Percentiles rank a stretch among this genome's conserved stretches.
These are phyloP conservation scores for Periconia sp. DNA, from an alignment of 2,329 filamentous ascomycete species.

Conservation along the genomic window DNA sequence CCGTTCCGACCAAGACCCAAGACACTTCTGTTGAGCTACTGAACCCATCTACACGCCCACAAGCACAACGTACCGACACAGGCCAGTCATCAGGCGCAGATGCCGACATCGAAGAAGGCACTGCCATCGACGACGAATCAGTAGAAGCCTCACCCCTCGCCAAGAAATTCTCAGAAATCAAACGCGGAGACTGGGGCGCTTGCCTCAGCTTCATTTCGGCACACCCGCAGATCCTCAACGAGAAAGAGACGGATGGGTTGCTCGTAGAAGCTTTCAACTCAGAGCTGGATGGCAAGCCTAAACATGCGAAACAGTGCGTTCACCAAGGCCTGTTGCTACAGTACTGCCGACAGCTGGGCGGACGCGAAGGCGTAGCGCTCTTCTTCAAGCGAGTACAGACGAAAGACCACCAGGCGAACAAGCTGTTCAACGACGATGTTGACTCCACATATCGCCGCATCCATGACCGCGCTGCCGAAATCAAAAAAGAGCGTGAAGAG, in stretches of 20 bases:
- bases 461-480: constrained; percentile 74
- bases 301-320: constrained; percentile 83
- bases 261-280: constrained; percentile 91
- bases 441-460: constrained; percentile 86
- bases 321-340: constrained; percentile 92
- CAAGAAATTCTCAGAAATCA: constrained; percentile 83
- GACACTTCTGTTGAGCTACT: constrained; percentile 68
- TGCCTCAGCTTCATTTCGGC: constrained; percentile 78
- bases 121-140: constrained; percentile 66
- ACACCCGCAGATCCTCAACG: constrained; percentile 78
- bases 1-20: constrained; percentile 17
- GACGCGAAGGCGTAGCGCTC: constrained; percentile 82
- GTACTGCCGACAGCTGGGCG: constrained; percentile 91
- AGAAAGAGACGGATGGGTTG: constrained; percentile 88
- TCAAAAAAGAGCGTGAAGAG: constrained; percentile 63
- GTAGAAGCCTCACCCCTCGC: constrained; percentile 78
- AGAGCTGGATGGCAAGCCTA: constrained; percentile 76
- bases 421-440: constrained; percentile 92
- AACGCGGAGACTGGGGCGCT: constrained; percentile 72
- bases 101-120: constrained; percentile 65
- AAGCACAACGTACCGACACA: constrained; percentile 46
- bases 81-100: constrained; percentile 64
- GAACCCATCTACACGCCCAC: constrained; percentile 65
- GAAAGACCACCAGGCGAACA: constrained; percentile 85
- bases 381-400: constrained; percentile 98